Base-by-base conservation (phyloP, 116 monocot genomes). In the Trichopus zeylanicus region DNA sequence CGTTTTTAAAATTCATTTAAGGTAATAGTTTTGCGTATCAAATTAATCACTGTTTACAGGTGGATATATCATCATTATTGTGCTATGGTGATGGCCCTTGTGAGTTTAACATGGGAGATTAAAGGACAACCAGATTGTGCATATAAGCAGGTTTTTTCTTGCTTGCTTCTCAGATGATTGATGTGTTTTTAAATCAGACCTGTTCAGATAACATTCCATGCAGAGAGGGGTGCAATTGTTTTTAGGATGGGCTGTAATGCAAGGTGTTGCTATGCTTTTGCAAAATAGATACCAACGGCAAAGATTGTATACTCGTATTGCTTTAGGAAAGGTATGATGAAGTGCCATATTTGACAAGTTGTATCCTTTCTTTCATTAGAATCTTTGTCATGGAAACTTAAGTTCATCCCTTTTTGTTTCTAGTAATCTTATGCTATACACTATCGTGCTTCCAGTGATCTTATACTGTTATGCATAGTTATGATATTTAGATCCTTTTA, bases 281-380 rank as follows among this genome's bases (percentile, higher is more conserved):
- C 98, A 99, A 66, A 99, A 99, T 60, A 78, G 85, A 76, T 99
- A 99, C 73, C 98, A 99, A 56, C 77, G 98, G 25, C 91, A 99
- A 69, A 85, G 98, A 53, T 67, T 99, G 6, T 99, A 99, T 68
- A 99, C 98, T 67, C 81, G 98, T 60, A 99, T 99, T 62, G 98
- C 98, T 61, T 72, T 99, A 49, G 98, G 98, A 62, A 99, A 99
- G 91, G 98, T 99, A 63, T 19, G 20, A 10, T n/a, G n/a, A n/a
- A n/a, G n/a, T n/a, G n/a, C n/a, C n/a, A n/a, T n/a, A n/a, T 16
- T 42, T 13, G n/a, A 42, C 42, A 42, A 1, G 13, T 42, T 42
- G 13, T 1, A 16, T 13, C n/a, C 13, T 13, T 9, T 42, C 42
- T 42, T 15, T 0, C 42, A 42, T n/a, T n/a, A n/a, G n/a, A n/a